These are phyloP conservation scores for Mucor irregularis DNA, from an alignment of 371 early-diverging fungal species.

Conservation along the genomic window DNA sequence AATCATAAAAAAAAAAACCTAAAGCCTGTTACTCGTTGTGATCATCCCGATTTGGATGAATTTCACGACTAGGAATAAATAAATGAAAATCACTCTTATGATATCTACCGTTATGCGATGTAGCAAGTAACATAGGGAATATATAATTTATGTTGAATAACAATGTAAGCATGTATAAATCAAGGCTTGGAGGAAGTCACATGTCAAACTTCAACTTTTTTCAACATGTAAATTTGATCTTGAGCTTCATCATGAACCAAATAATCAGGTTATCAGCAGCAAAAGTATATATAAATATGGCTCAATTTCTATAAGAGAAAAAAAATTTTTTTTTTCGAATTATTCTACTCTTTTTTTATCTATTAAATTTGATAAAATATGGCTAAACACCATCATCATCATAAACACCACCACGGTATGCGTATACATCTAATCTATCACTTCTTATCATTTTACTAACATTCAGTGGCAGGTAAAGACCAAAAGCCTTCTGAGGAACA, in stretches of 20 bases:
- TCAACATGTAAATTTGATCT: too few relatives aligned
- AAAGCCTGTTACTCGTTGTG: slow-evolving; percentile 5
- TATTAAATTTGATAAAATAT: slow-evolving; percentile 9
- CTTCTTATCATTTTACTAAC: not conserved
- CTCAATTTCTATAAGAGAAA: not conserved
- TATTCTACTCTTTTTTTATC: slow-evolving; percentile 4
- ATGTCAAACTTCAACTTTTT: too few relatives aligned
- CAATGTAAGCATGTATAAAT: too few relatives aligned
- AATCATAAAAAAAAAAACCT: too few relatives aligned
- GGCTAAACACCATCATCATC: slow-evolving; percentile 1
- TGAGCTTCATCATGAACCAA: too few relatives aligned
- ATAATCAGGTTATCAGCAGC: not conserved
- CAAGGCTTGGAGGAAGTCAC: too few relatives aligned
- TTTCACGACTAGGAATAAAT: slow-evolving; percentile 7
- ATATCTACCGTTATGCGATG: too few relatives aligned
- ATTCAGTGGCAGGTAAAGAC: not conserved
- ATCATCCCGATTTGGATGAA: slow-evolving; percentile 14
- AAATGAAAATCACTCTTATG: not conserved
- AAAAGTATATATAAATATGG: not conserved
- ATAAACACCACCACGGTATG: slow-evolving; percentile 4
- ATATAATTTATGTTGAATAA: too few relatives aligned
- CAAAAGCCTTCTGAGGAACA: not conserved
- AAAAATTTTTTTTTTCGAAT: not conserved
- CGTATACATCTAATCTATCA: not conserved
- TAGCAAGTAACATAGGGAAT: too few relatives aligned